Evolutionary conservation across 805 yeast species (phyloP), one percentile per base, ranked within the genome.

Genomic region (Nakazawaea anatomiae): DNA sequence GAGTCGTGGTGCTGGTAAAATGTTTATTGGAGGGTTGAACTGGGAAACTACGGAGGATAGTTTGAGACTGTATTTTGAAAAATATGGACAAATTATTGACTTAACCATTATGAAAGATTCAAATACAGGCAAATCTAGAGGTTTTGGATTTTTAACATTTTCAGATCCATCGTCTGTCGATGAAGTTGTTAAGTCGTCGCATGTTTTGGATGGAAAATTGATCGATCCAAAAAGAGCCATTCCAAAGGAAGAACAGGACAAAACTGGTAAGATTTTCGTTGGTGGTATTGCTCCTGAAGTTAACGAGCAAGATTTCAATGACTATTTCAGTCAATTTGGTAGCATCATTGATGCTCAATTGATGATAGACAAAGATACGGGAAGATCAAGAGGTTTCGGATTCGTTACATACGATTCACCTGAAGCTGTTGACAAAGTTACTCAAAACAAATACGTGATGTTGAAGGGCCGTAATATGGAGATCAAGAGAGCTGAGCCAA

Each of bases 191-290:
- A 82, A 82, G 57, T 82, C 87, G 7, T 94, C 87, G 62, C 99
- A 92, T 66, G 80, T 89, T 50, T 73, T 92, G 47, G 99, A 92
- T 63, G 98, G 98, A 56, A 92, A 92, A 68, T 86, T 92, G 54
- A 94, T 92, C 64, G 99, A 92, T 66, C 98, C 99, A 39, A 92
- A 92, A 67, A 80, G 98, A 61, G 97, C 99, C 29, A 92, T 92
- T 61, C 97, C 98, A 36, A 86, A 89, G 66, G 97, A 92, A 65
- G 97, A 92, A 67, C 99, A 92, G 69, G 97, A 91, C 65, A 88
- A 87, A 65, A 89, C 96, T 14, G 96, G 97, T 59, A 92, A 92
- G 72, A 91, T 92, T 58, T 92, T 92, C 63, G 97, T 92, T 40
- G 99, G 99, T 57, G 99, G 99, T 58, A 87, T 92, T 54, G 91